These are phyloP conservation scores for Hamamelis virginiana DNA, from an alignment of 164 flowering plant species.

Conservation along the genomic window DNA sequence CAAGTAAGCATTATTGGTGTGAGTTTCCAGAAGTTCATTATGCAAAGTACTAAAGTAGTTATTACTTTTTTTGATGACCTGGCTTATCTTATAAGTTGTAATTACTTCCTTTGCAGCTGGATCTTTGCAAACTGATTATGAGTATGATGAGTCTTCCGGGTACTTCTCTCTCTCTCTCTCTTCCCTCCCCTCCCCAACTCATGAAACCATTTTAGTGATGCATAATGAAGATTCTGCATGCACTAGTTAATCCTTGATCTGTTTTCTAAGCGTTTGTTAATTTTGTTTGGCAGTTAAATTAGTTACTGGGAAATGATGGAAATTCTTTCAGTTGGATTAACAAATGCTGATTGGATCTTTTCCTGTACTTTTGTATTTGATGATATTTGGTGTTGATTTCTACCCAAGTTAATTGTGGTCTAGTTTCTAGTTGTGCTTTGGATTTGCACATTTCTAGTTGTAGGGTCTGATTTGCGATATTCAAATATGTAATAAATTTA, in stretches of 20 bases:
- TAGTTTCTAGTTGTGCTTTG: too few relatives aligned
- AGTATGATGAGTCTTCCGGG: slow-evolving; percentile 93
- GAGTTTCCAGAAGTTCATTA: not conserved
- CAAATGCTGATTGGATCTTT: not conserved
- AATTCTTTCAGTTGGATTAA: not conserved
- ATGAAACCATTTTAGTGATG: not conserved
- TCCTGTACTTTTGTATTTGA: not conserved
- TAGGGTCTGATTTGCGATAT: not conserved
- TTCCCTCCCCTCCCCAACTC: not conserved
- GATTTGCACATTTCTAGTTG: not conserved
- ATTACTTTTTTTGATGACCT: not conserved
- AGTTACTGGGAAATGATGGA: not conserved
- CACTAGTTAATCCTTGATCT: not conserved
- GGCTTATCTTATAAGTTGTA: slow-evolving; percentile 1
- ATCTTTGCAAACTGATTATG: slow-evolving; percentile 61
- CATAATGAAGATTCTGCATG: not conserved
- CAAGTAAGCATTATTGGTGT: slow-evolving; percentile 20
- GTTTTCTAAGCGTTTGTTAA: not conserved
- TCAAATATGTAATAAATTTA: not conserved
- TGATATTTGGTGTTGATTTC: not conserved
- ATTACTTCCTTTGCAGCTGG: slow-evolving; percentile 39
- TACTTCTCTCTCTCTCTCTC: slow-evolving; percentile 27
- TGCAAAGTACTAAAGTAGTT: not conserved
- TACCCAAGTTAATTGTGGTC: too few relatives aligned
- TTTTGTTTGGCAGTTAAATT: not conserved